Base-by-base conservation (phyloP, 192 early-diverging fungal species). In the Chytriomyces sp. region DNA sequence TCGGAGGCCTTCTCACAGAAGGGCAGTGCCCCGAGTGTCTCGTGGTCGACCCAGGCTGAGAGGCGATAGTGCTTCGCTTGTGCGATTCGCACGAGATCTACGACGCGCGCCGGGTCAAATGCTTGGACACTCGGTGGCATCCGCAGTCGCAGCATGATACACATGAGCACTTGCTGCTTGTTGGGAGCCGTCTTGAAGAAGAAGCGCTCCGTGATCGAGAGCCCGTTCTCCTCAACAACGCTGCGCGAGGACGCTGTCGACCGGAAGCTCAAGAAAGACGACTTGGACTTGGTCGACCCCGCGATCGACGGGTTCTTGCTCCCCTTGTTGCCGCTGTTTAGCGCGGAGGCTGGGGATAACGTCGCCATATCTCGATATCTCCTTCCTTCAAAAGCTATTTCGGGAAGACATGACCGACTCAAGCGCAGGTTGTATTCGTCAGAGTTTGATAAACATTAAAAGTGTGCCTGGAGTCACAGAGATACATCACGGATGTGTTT, bases 181-280 rank as follows among this genome's bases (percentile, higher is more conserved):
- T 55, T 41, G 10, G 74, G 69, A n/a, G 77, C 58, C 0, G 77
- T 74, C 44, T 84, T 73, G 63, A 69, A 75, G 72, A 84, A 84
- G 59, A 77, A 64, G 31, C 78, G 80, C 76, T 84, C 83, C 3
- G 67, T 67, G 58, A 84, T 82, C 10, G 77, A 75, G 12, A 84
- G 76, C 14, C 75, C 74, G 52, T 67, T 67, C 2, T 57, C 40
- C 32, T 68, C 55, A 33, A 74, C 72, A 10, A 75, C 74, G 31
- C 44, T 49, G 44, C 44, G 44, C 22, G 14, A 22, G 44, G 44
- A 49, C 17, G 44, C 14, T 22, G 22, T 49, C 17, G 44, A 49
- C 44, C 44, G 22, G 44, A 14, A 19, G 44, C 17, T n/a, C 44
- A 49, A 22, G 22, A 49, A 19, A 49, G 44, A 49, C 14, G 44